Percentiles rank a stretch among this genome's conserved stretches.
Evolutionary conservation across 2,329 filamentous ascomycete genomes (phyloP).

Genomic region (Lizonia empirigonia): DNA sequence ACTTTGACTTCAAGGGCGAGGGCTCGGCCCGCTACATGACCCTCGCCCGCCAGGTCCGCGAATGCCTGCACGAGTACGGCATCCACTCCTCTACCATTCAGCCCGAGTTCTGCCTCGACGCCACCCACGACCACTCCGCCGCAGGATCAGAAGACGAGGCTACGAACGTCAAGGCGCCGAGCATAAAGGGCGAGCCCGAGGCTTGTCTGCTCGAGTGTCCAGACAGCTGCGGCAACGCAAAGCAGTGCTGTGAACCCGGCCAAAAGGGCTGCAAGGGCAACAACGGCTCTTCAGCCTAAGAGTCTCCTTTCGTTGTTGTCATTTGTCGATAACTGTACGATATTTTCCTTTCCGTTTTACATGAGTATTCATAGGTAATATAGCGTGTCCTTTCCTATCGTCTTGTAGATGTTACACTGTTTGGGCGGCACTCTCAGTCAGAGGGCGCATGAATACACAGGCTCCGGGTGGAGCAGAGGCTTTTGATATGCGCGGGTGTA

Average conservation of each 20-base stretch:
- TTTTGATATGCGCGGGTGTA: not conserved
- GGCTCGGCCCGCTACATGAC: conserved; percentile 85
- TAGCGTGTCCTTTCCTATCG: conserved; percentile 4
- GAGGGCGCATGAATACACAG: not conserved
- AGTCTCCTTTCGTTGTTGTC: conserved; percentile 1
- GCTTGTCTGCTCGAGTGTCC: conserved; percentile 52
- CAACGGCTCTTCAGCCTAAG: conserved; percentile 23
- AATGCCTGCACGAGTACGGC: conserved; percentile 91
- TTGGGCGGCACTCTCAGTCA: not conserved
- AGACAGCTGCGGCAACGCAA: conserved; percentile 50
- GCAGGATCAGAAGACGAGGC: conserved; percentile 41
- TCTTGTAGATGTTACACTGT: not conserved
- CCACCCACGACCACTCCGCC: conserved; percentile 51
- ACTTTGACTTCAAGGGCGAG: conserved; percentile 84
- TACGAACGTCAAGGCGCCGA: conserved; percentile 42
- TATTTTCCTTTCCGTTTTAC: conserved; percentile 1
- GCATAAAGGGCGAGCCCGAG: conserved; percentile 44
- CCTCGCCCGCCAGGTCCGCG: conserved; percentile 78
- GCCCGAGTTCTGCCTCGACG: conserved; percentile 72
- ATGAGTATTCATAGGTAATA: conserved; percentile 1
- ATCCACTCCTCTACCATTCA: conserved; percentile 98
- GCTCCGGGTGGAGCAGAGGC: not conserved
- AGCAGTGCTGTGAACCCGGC: conserved; percentile 50
- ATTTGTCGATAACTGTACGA: conserved; percentile 16
- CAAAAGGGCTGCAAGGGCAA: conserved; percentile 30